A percentile compares a stretch with the other conserved stretches of the same genome.
Conservation (phyloP, 179 eudicot species). For the Patellifolia procumbens region DNA sequence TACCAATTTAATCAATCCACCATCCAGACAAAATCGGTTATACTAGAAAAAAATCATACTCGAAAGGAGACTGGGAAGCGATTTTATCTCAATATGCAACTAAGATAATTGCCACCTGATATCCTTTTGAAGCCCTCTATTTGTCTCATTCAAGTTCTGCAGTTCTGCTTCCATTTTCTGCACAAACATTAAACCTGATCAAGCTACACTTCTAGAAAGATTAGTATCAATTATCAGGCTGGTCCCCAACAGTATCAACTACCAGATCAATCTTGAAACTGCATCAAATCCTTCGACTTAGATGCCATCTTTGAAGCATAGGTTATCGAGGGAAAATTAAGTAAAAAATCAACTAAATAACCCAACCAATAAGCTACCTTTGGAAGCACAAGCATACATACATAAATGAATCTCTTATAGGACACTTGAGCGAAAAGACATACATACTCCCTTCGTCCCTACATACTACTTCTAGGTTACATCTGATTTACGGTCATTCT, state of each 20-base stretch:
- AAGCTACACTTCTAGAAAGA: neutral
- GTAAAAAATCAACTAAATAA: neutral
- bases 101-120: constrained; percentile 30
- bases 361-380: neutral
- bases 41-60: neutral
- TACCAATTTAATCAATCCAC: constrained; percentile 8
- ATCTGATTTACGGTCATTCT: too few relatives aligned
- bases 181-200: constrained; percentile 15
- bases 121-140: constrained; percentile 31
- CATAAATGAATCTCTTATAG: neutral
- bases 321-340: neutral
- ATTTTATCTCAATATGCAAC: neutral
- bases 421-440: too few relatives aligned
- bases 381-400: neutral
- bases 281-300: neutral
- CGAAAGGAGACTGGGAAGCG: neutral
- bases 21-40: constrained; percentile 8
- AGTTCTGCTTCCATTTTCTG: constrained; percentile 41
- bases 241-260: neutral
- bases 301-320: neutral
- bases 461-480: too few relatives aligned
- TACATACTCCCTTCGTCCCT: neutral
- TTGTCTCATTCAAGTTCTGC: constrained; percentile 29
- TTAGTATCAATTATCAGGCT: neutral
- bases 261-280: neutral